Evolutionary conservation across 805 yeast species (phyloP).

Genomic region (Starmerella floricola): DNA sequence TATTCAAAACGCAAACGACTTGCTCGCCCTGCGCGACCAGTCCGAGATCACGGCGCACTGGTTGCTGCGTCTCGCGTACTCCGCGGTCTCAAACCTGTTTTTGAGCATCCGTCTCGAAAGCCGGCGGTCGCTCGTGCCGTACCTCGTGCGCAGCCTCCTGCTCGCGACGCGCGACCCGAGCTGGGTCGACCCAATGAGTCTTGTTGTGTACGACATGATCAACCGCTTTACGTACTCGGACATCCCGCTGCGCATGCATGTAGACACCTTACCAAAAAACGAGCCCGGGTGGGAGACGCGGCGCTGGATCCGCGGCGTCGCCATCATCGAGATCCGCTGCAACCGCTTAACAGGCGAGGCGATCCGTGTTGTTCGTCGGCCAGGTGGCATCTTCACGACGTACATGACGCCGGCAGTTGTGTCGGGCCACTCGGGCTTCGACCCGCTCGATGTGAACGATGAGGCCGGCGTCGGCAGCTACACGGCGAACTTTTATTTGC

Average conservation of each 20-base stretch:
- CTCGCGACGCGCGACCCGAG: slow-evolving; percentile 30
- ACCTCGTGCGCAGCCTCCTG: slow-evolving; percentile 46
- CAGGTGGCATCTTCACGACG: slow-evolving; percentile 42
- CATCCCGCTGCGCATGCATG: slow-evolving; percentile 40
- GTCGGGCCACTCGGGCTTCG: neutral
- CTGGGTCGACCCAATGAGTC: slow-evolving; percentile 38
- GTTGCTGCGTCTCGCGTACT: slow-evolving; percentile 50
- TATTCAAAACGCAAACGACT: slow-evolving; percentile 57
- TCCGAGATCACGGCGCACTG: slow-evolving; percentile 42
- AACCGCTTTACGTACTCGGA: slow-evolving; percentile 55
- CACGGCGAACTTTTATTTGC: slow-evolving; percentile 14
- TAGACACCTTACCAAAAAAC: slow-evolving; percentile 22
- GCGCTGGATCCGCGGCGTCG: slow-evolving; percentile 52
- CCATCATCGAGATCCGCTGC: slow-evolving; percentile 47
- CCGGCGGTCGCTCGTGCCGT: slow-evolving; percentile 49
- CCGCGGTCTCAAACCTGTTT: slow-evolving; percentile 61
- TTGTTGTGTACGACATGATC: slow-evolving; percentile 57
- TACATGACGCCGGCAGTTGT: slow-evolving; percentile 12
- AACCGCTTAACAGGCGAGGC: slow-evolving; percentile 42
- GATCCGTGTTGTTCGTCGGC: slow-evolving; percentile 42
- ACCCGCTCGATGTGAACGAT: neutral
- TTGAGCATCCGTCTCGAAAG: slow-evolving; percentile 48
- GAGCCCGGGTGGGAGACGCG: slow-evolving; percentile 20
- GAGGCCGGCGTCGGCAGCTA: slow-evolving; percentile 9
- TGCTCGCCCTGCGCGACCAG: slow-evolving; percentile 10